Evolutionary conservation across 305 asterid genomes (phyloP).

Genomic region (Euphrasia arctica): DNA sequence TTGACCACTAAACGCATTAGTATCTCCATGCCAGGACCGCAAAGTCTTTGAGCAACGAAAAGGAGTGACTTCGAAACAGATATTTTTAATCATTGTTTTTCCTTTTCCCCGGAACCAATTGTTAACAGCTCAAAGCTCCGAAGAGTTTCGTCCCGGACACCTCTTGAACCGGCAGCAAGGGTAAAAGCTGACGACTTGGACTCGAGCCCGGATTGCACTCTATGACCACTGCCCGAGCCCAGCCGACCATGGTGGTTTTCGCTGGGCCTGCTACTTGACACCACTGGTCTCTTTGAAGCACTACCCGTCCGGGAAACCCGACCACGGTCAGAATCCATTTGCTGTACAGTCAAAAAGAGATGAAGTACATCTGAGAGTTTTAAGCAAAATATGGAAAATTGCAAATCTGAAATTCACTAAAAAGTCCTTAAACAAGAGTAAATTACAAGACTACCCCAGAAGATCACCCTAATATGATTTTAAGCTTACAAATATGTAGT

Average conservation of each 20-base stretch:
- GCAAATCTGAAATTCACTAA: neutral
- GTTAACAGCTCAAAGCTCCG: constrained; percentile 84
- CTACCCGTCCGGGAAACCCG: constrained; percentile 1
- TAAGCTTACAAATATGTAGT: neutral
- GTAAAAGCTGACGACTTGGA: constrained; percentile 73
- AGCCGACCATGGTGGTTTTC: neutral
- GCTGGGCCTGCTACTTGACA: neutral
- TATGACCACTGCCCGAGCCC: constrained; percentile 30
- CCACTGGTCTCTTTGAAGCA: constrained; percentile 4
- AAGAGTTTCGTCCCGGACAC: constrained; percentile 70
- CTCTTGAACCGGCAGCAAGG: constrained; percentile 53
- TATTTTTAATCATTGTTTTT: constrained; percentile 22
- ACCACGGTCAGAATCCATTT: neutral
- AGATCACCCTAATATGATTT: neutral
- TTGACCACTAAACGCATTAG: neutral
- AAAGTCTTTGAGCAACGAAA: neutral
- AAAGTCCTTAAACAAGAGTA: neutral
- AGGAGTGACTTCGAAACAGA: neutral
- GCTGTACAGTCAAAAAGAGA: neutral
- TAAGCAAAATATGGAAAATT: neutral
- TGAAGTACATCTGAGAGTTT: neutral
- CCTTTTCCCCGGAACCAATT: constrained; percentile 47
- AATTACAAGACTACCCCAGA: neutral
- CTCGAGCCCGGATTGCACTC: constrained; percentile 73
- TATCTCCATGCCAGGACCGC: neutral